Percentiles rank a stretch among this genome's conserved stretches.
Conservation (phyloP, 495 filamentous ascomycete genomes). For the Glonium stellatum region DNA sequence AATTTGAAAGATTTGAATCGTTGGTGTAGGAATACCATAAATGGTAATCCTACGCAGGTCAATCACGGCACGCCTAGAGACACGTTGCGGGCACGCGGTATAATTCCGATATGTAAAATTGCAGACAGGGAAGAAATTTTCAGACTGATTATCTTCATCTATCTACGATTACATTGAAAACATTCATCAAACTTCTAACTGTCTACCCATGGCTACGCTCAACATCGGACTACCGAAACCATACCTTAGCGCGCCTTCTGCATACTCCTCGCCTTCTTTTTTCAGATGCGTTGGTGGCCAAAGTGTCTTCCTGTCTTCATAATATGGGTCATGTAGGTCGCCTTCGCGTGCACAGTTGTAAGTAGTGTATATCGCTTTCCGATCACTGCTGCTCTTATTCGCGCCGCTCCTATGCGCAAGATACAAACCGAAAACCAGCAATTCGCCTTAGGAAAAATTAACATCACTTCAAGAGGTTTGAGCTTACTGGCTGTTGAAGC, state of each 20-base stretch:
- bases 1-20: too few species aligned
- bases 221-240: conserved; percentile 42
- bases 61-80: too few species aligned
- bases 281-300: conserved; percentile 44
- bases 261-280: conserved; percentile 37
- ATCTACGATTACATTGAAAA: too few species aligned
- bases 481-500: background rate
- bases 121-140: too few species aligned
- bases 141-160: background rate
- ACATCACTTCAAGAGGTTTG: background rate
- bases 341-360: conserved; percentile 42
- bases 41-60: background rate
- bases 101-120: too few species aligned
- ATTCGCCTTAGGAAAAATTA: conserved; percentile 38
- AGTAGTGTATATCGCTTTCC: conserved; percentile 42
- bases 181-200: conserved; percentile 3
- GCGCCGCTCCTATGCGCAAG: conserved; percentile 42
- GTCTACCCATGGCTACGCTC: conserved; percentile 32
- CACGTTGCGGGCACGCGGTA: background rate
- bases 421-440: conserved; percentile 43
- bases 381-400: conserved; percentile 38
- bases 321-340: conserved; percentile 41
- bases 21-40: background rate
- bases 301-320: conserved; percentile 36
- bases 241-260: conserved; percentile 38